phyloP scores from a whole-genome alignment of 345 rosid genomes.

The Eucalyptus erythrocorys region DNA sequence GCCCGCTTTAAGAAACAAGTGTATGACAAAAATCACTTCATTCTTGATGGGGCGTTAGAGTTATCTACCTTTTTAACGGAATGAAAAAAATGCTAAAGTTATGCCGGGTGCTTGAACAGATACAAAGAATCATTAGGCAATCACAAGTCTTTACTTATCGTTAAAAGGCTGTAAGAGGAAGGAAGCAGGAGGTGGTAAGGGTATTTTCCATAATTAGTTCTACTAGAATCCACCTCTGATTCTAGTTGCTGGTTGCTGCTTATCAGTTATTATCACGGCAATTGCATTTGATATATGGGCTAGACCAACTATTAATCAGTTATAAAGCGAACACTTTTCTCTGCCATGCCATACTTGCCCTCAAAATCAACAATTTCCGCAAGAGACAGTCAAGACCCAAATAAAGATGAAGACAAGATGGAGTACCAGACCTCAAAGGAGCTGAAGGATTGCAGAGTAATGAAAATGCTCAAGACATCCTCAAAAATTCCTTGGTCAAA shows the following conservation, averaged over 20 bases:
- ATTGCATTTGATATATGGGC: neutral
- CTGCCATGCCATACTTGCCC: neutral
- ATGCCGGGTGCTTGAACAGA: neutral
- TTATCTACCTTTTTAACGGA: neutral
- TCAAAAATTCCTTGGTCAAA: slow-evolving; percentile 64
- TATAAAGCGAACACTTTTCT: neutral
- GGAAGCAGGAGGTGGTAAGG: neutral
- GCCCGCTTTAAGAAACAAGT: neutral
- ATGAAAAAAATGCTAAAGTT: neutral
- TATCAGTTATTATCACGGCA: neutral
- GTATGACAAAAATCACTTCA: neutral
- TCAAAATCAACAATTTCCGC: neutral
- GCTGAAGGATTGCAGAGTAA: slow-evolving; percentile 73
- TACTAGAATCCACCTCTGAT: neutral
- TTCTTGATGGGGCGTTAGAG: neutral
- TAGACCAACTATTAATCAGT: neutral
- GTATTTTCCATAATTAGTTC: neutral
- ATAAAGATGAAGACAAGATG: neutral
- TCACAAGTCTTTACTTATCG: neutral
- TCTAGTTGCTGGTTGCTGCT: neutral
- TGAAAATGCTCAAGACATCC: slow-evolving; percentile 83
- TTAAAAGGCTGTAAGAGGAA: neutral
- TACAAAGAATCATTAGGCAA: neutral
- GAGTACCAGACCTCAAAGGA: slow-evolving; percentile 46
- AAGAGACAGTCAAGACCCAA: neutral